Base-by-base conservation (phyloP, 257 asterid genomes). In the Solanum paucissectum region DNA sequence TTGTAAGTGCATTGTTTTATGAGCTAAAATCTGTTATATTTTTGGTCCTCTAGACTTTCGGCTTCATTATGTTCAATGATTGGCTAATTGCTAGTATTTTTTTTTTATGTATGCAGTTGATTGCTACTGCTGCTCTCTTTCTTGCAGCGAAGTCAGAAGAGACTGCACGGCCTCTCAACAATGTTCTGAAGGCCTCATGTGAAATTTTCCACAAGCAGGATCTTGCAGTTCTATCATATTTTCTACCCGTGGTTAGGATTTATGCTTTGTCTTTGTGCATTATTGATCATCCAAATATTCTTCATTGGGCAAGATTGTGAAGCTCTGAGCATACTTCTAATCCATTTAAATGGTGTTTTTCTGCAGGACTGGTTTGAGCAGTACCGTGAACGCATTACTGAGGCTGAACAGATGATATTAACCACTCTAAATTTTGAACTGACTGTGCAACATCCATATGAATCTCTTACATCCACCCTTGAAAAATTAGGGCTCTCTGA, bases 101-200 rank as follows among this genome's bases (percentile, higher is more conserved):
- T 37, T 91, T 40, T 5, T 42, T 36, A 42, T 84, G 72, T 58
- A 84, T 92, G 89, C 98, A 97, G 99, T 88, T 95, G 92, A 93
- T 97, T 87, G 98, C 99, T 87, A 97, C 99, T 21, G 98, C 99
- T 66, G 93, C 95, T 32, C 96, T 97, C 87, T 97, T 97, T 89
- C 98, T 97, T 49, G 94, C 95, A 79, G 93, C 99, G 3, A 97
- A 97, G 91, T 97, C 99, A 5, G 99, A 97, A 93, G 99, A 97
- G 95, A 90, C 99, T 68, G 86, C 98, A 38, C 94, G 98, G 36
- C 95, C 98, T 84, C 98, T 97, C 84, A 93, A 97, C 91, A 94
- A 94, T 88, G 93, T 97, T 87, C 88, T 97, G 83, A 95, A 90
- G 91, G 88, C 89, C 55, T 94, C 99, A 4, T 92, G 95, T 91